Evolutionary conservation across 805 yeast genomes (phyloP), one percentile per base, ranked within the genome.

Genomic region (Isabelozyma rhagii): DNA sequence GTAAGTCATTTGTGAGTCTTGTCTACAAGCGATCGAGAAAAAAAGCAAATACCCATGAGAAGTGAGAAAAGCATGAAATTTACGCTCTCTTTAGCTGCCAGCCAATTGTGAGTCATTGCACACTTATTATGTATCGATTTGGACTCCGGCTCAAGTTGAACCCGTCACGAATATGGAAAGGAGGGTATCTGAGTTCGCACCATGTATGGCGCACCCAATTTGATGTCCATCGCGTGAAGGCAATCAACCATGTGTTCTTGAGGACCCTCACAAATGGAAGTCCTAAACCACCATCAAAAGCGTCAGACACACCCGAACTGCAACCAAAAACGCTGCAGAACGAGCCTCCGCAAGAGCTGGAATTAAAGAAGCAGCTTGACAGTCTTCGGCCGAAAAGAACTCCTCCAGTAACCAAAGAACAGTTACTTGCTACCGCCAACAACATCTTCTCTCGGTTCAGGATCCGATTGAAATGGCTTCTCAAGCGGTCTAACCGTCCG

Each of bases 401-500:
- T 31, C n/a, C 36, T 13, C 36, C 46, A 36, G 48, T 52, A 13
- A 60, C 67, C 7, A 62, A 60, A 46, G 66, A 63, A 44, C 64
- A 63, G 44, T 45, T 65, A 36, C 49, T 65, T 7, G 50, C 65
- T 2, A 56, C 51, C 18, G 63, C 76, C n/a, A 68, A 57, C 41
- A 67, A 58, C 45, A 53, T 64, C 28, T 55, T 66, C 31, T 54
- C 67, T 6, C 55, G 77, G 43, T 43, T 71, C 18, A 55, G 54
- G 42, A 63, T 75, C 14, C 65, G 76, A 46, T 48, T 85, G 47
- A 85, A 84, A 63, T 91, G 97, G 96, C 63, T 83, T 1, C 66
- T 94, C 47, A 87, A 88, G 49, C 77, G 80, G 47, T 87, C 89
- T 10, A 81, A 83, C 55, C 76, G 96, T 14, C 97, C 97, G 1